Evolutionary conservation across 371 early-diverging fungal genomes (phyloP), one percentile per base, ranked within the genome.

Genomic region (Lichtheimia ornata): DNA sequence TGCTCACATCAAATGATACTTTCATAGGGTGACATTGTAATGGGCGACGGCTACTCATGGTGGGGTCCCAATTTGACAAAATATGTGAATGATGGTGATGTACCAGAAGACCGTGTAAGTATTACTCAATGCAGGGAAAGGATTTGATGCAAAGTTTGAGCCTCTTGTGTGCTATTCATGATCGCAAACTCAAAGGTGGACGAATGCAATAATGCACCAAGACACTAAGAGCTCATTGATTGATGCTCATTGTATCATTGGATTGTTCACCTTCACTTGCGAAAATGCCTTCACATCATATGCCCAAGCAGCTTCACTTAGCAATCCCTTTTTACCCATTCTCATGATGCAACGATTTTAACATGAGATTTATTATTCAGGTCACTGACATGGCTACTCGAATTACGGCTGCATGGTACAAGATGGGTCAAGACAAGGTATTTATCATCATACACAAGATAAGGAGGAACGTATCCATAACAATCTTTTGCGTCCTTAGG

Each of bases 331-430:
- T 35, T 35, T 9, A 9, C 2, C 2, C 35, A 22, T 35, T 35
- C 35, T 9, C 35, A 35, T 35, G 11, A 35, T 11, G 35, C 6
- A 2, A 7, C 14, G 47, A 17, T 47, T 14, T 22, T 47, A 47
- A 47, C 18, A 17, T 18, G 18, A 0, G 9, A 18, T 47, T 6
- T 18, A 17, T 18, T 18, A 47, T 56, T 5, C 47, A 67, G 67
- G 22, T 83, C 12, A 58, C 30, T 15, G 88, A 88, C 50, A 84
- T 85, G 83, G 85, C 75, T 42, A 76, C 61, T 22, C 79, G 88
- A 53, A 77, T 85, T 58, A 68, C 84, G 22, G 79, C 85, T 41
- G 58, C 87, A 7, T 81, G 75, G 69, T 84, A 81, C 64, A 78
- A 78, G 64, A 45, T 79, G 70, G 47, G 74, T 30, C 73, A 76